Conservation (phyloP, 208 protist species). For the Leishmania guyanensis region DNA sequence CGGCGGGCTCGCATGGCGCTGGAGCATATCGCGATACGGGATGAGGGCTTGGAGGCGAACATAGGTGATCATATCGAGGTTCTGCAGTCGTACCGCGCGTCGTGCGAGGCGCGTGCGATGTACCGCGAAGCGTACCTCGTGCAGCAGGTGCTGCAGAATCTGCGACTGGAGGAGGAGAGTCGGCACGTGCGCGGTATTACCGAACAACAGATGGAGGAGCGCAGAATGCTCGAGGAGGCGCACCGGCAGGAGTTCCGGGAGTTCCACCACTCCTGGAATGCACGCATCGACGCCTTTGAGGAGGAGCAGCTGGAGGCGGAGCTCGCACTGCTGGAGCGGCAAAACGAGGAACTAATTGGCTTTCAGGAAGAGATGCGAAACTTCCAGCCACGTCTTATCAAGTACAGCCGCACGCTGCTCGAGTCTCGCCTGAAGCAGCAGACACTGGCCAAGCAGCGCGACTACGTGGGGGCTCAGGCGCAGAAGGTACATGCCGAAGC, state of each 20-base stretch:
- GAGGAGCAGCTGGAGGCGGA: slow-evolving; percentile 82
- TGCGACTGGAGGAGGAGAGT: slow-evolving; percentile 90
- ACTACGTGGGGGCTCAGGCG: slow-evolving; percentile 83
- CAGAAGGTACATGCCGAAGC: slow-evolving; percentile 80
- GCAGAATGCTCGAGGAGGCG: slow-evolving; percentile 75
- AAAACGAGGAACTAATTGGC: slow-evolving; percentile 80
- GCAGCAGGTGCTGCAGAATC: slow-evolving; percentile 87
- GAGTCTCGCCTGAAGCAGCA: slow-evolving; percentile 84
- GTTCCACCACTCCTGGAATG: slow-evolving; percentile 90
- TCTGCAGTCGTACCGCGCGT: slow-evolving; percentile 77
- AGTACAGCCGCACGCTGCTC: slow-evolving; percentile 78
- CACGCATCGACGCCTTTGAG: slow-evolving; percentile 86
- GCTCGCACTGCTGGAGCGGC: slow-evolving; percentile 83
- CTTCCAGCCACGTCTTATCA: slow-evolving; percentile 50
- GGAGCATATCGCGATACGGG: slow-evolving; percentile 69
- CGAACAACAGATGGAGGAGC: slow-evolving; percentile 89
- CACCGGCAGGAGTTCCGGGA: slow-evolving; percentile 87
- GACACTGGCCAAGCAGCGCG: slow-evolving; percentile 84
- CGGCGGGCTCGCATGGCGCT: slow-evolving; percentile 62
- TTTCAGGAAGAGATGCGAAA: slow-evolving; percentile 80
- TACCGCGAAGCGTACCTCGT: slow-evolving; percentile 94
- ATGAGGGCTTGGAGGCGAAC: slow-evolving; percentile 37
- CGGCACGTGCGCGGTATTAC: slow-evolving; percentile 85
- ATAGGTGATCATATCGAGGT: slow-evolving; percentile 59
- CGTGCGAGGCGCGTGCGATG: slow-evolving; percentile 78